Percentiles rank a stretch among this genome's conserved stretches.
These are phyloP conservation scores for Azolla pinnata DNA, from an alignment of 75 land plant species.

Conservation along the genomic window DNA sequence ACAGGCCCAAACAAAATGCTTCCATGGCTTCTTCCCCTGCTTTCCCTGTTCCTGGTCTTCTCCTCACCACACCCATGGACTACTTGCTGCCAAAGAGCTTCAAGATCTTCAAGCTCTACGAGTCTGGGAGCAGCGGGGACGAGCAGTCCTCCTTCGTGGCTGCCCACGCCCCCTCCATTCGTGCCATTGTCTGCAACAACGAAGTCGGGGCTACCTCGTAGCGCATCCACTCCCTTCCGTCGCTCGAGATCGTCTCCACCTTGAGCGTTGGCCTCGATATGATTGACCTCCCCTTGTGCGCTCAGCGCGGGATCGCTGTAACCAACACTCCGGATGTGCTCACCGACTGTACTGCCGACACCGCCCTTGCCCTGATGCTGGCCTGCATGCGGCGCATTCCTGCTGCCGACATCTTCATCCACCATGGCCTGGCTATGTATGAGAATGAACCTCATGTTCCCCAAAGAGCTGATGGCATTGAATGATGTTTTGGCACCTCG, in stretches of 20 bases:
- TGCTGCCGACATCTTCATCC: slow-evolving; percentile 69
- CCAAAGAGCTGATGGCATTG: no score
- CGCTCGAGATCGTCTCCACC: slow-evolving; percentile 60
- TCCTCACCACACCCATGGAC: slow-evolving; percentile 34
- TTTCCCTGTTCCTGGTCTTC: slow-evolving; percentile 21
- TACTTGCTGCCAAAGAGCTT: slow-evolving; percentile 42
- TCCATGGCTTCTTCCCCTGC: not conserved
- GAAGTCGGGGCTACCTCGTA: slow-evolving; percentile 39
- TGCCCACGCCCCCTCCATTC: slow-evolving; percentile 30
- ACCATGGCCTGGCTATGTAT: slow-evolving; percentile 54
- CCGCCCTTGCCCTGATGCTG: slow-evolving; percentile 67
- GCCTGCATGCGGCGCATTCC: slow-evolving; percentile 50
- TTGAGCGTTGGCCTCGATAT: slow-evolving; percentile 75
- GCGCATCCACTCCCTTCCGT: slow-evolving; percentile 54
- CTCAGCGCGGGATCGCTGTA: slow-evolving; percentile 55
- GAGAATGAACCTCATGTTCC: no score
- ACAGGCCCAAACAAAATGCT: no score
- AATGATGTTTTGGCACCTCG: no score
- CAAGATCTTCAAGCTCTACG: slow-evolving; percentile 45
- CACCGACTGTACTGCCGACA: slow-evolving; percentile 86
- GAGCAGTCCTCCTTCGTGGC: slow-evolving; percentile 20
- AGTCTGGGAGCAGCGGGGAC: no score
- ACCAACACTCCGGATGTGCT: slow-evolving; percentile 88
- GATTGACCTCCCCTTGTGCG: slow-evolving; percentile 57
- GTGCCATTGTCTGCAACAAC: slow-evolving; percentile 54